These are phyloP conservation scores for Trichoderma atrobrunneum DNA, from an alignment of 2,329 filamentous ascomycete genomes.

Conservation along the genomic window DNA sequence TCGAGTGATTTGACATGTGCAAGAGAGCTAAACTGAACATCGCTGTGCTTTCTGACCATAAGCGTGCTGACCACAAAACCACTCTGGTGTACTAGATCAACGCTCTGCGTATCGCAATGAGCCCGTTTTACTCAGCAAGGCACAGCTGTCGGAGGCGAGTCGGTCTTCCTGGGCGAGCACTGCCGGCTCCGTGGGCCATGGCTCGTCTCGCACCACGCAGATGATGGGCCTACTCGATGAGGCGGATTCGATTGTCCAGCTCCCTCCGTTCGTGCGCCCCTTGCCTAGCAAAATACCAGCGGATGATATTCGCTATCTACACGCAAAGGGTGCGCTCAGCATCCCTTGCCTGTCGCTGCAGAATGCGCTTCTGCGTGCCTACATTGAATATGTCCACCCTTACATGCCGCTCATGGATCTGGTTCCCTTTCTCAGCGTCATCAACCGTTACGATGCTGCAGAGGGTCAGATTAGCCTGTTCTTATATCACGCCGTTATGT, in stretches of 20 bases:
- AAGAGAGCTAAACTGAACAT: background rate
- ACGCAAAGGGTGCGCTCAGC: slow-evolving; percentile 78
- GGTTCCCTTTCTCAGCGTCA: slow-evolving; percentile 55
- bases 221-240: slow-evolving; percentile 48
- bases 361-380: slow-evolving; percentile 76
- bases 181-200: slow-evolving; percentile 25
- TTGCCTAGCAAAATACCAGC: slow-evolving; percentile 72
- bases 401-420: slow-evolving; percentile 87
- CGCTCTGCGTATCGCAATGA: slow-evolving; percentile 37
- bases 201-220: slow-evolving; percentile 40
- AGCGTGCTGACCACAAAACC: slow-evolving; percentile 34
- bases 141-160: slow-evolving; percentile 23
- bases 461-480: slow-evolving; percentile 76
- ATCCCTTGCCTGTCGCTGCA: slow-evolving; percentile 70
- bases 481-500: slow-evolving; percentile 93
- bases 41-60: background rate
- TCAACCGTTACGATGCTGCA: slow-evolving; percentile 65
- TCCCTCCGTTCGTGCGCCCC: slow-evolving; percentile 72
- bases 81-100: slow-evolving; percentile 31
- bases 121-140: slow-evolving; percentile 28
- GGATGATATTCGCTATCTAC: slow-evolving; percentile 81
- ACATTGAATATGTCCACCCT: slow-evolving; percentile 86
- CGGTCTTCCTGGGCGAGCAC: slow-evolving; percentile 22
- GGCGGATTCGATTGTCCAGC: slow-evolving; percentile 45
- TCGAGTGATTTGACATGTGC: slow-evolving; percentile 7